A percentile compares a stretch with the other conserved stretches of the same genome.
These are phyloP conservation scores for Lasiodiplodia hormozganensis DNA, from an alignment of 2,329 filamentous ascomycete species.

Conservation along the genomic window DNA sequence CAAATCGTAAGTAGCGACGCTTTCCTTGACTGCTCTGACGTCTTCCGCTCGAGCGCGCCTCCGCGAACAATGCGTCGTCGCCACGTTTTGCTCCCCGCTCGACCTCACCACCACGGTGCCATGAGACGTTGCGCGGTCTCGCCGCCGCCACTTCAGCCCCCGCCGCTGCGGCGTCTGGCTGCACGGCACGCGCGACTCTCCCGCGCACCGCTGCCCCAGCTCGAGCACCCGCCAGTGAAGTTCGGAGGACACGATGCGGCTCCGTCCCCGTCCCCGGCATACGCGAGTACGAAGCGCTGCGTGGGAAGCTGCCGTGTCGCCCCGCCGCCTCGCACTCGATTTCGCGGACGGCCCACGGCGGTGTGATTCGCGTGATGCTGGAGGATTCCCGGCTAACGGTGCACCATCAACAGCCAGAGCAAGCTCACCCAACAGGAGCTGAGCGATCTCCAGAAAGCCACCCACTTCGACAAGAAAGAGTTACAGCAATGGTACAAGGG, in stretches of 20 bases:
- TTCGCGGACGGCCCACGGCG: slow-evolving; percentile 31
- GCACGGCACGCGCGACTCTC: slow-evolving; percentile 6
- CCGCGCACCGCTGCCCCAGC: slow-evolving; percentile 37
- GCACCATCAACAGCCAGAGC: slow-evolving; percentile 74
- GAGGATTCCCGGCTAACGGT: slow-evolving; percentile 44
- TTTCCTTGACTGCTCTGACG: slow-evolving; percentile 8
- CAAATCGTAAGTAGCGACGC: slow-evolving; percentile 47
- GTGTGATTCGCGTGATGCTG: slow-evolving; percentile 37
- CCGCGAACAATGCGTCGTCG: slow-evolving; percentile 10
- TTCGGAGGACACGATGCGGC: slow-evolving; percentile 40
- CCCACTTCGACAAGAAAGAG: slow-evolving; percentile 99
- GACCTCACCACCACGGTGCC: background rate
- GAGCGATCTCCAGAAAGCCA: slow-evolving; percentile 91
- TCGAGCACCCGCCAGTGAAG: slow-evolving; percentile 38
- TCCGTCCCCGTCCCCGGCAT: slow-evolving; percentile 37
- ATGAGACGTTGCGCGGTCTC: slow-evolving; percentile 10
- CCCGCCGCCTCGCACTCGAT: background rate
- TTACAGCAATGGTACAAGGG: slow-evolving; percentile 99
- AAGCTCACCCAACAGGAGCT: slow-evolving; percentile 98
- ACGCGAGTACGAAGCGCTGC: slow-evolving; percentile 39
- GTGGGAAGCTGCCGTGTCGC: slow-evolving; percentile 36
- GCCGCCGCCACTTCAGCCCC: slow-evolving; percentile 18
- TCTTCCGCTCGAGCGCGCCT: background rate
- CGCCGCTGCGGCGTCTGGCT: slow-evolving; percentile 23
- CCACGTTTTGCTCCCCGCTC: background rate